Percentiles rank a stretch among this genome's conserved stretches.
Conservation (phyloP, 345 rosid genomes). For the Theobroma cacao region DNA sequence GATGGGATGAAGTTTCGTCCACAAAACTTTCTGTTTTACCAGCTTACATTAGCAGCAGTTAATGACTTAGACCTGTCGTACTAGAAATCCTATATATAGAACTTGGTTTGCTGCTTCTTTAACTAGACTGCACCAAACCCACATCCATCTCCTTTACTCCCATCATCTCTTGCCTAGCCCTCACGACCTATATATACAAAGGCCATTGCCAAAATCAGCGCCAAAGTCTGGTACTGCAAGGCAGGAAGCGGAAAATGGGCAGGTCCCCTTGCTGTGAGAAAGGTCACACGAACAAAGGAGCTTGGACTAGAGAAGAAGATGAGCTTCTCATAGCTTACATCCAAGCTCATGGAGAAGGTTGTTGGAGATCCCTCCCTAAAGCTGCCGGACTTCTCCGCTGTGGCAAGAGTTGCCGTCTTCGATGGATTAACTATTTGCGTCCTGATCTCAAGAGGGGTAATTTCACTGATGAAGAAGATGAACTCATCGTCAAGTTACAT, state of each 20-base stretch:
- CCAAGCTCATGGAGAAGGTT: slow-evolving; percentile 70
- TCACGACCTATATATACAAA: too few species aligned
- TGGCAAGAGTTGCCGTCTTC: slow-evolving; percentile 76
- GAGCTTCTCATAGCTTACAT: slow-evolving; percentile 64
- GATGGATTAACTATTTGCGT: slow-evolving; percentile 72
- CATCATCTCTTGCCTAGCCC: too few species aligned
- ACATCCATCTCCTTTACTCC: background rate
- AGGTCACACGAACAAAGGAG: slow-evolving; percentile 81
- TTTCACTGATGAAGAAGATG: slow-evolving; percentile 74
- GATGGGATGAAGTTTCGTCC: background rate
- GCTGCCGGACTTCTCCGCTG: slow-evolving; percentile 79
- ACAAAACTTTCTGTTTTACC: background rate
- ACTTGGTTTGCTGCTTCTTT: background rate
- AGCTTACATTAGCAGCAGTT: background rate
- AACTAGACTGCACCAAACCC: background rate
- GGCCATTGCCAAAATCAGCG: background rate
- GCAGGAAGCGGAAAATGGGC: slow-evolving; percentile 37
- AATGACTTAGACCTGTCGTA: background rate
- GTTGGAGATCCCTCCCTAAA: slow-evolving; percentile 84
- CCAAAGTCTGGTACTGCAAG: background rate
- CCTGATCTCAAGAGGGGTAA: slow-evolving; percentile 81
- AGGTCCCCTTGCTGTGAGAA: slow-evolving; percentile 82
- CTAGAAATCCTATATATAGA: background rate
- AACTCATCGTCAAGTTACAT: slow-evolving; percentile 69
- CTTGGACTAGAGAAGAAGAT: slow-evolving; percentile 83